phyloP scores from a whole-genome alignment of 495 filamentous ascomycete genomes.

The Hyaloscypha bicolor region DNA sequence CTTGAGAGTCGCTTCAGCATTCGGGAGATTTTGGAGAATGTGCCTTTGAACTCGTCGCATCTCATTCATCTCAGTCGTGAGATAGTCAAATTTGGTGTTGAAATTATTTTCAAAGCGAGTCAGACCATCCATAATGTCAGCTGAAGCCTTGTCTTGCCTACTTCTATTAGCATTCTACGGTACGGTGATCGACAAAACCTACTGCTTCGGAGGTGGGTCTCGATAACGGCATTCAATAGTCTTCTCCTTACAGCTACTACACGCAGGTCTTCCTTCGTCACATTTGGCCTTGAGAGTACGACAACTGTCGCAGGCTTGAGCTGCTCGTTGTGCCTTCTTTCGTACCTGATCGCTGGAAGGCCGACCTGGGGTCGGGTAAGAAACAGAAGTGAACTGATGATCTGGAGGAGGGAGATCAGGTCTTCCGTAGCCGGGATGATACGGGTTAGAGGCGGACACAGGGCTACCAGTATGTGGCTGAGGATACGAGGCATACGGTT shows the following conservation, averaged over 20 bases:
- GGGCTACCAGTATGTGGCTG: slow-evolving; percentile 47
- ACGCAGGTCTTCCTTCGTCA: slow-evolving; percentile 62
- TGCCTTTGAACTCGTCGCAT: slow-evolving; percentile 3
- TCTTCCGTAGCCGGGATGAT: slow-evolving; percentile 36
- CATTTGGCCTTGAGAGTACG: slow-evolving; percentile 72
- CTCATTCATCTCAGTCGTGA: slow-evolving; percentile 7
- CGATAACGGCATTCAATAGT: slow-evolving; percentile 64
- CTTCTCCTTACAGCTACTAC: slow-evolving; percentile 58
- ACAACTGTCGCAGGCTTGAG: slow-evolving; percentile 70
- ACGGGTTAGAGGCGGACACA: slow-evolving; percentile 43
- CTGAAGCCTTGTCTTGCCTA: slow-evolving; percentile 55
- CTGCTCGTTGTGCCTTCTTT: slow-evolving; percentile 30
- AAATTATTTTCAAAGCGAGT: slow-evolving; percentile 13
- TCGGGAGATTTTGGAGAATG: background rate
- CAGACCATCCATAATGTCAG: slow-evolving; percentile 49
- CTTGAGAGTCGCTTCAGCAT: slow-evolving; percentile 11
- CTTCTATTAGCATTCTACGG: slow-evolving; percentile 17
- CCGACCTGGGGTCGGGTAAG: slow-evolving; percentile 14
- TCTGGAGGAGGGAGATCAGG: slow-evolving; percentile 9
- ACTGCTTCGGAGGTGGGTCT: slow-evolving; percentile 70
- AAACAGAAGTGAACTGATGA: slow-evolving; percentile 17
- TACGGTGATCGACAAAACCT: slow-evolving; percentile 31
- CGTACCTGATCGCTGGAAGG: background rate
- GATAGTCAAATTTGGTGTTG: background rate
- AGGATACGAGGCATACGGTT: slow-evolving; percentile 43